Percentiles rank a stretch among this genome's conserved stretches.
These are phyloP conservation scores for Nicotiana tabacum DNA, from an alignment of 257 asterid genomes.

Conservation along the genomic window DNA sequence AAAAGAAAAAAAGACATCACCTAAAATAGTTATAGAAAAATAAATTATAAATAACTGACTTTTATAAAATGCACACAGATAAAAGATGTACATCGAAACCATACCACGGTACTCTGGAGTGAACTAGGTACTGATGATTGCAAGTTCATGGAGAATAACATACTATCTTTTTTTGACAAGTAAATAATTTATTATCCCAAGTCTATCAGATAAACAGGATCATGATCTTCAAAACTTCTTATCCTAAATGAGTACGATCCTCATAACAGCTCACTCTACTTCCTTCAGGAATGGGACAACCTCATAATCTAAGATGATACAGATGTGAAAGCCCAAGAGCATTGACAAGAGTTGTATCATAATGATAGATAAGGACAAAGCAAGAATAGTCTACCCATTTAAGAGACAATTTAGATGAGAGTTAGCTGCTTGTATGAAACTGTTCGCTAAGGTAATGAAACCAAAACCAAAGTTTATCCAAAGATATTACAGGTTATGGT, in stretches of 20 bases:
- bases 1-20: slow-evolving; percentile 14
- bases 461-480: not conserved
- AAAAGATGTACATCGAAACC: not conserved
- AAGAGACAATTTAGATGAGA: not conserved
- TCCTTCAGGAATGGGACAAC: too few relatives aligned
- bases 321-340: too few relatives aligned
- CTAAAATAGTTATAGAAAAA: not conserved
- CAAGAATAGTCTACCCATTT: not conserved
- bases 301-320: too few relatives aligned
- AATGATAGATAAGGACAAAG: not conserved
- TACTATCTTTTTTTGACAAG: not conserved
- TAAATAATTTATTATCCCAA: not conserved
- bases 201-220: not conserved
- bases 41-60: not conserved
- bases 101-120: not conserved
- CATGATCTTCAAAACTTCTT: too few relatives aligned
- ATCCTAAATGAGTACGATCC: too few relatives aligned
- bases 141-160: not conserved
- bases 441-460: not conserved
- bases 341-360: too few relatives aligned
- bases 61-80: not conserved
- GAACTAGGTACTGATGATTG: not conserved
- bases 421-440: not conserved
- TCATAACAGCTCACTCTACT: too few relatives aligned
- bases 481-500: not conserved